Conservation (phyloP, 768 basidiomycete genomes). For the Leccinum boreale region DNA sequence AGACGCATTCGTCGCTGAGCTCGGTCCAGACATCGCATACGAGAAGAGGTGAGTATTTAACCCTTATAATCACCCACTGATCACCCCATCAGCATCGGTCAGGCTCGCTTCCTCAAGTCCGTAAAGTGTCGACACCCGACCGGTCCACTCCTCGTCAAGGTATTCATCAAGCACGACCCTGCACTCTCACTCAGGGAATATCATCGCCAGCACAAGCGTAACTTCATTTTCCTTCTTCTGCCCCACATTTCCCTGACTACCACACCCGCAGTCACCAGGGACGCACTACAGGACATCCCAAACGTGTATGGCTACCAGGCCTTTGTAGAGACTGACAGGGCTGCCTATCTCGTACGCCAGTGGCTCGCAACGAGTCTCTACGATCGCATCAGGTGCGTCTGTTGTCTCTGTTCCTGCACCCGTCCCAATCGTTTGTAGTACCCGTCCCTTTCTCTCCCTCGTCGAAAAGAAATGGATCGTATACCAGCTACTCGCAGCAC, state of each 20-base stretch:
- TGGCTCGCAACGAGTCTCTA: conserved; percentile 95
- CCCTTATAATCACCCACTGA: neutral
- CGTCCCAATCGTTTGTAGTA: conserved; percentile 45
- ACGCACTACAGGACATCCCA: conserved; percentile 76
- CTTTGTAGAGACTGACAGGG: conserved; percentile 93
- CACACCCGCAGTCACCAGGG: conserved; percentile 66
- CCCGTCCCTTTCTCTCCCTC: conserved; percentile 86
- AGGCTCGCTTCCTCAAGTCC: conserved; percentile 56
- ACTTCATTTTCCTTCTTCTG: conserved; percentile 23
- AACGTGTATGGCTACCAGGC: conserved; percentile 89
- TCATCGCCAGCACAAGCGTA: conserved; percentile 75
- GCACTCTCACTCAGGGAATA: conserved; percentile 73
- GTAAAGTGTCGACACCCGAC: conserved; percentile 84
- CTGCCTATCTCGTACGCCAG: conserved; percentile 91
- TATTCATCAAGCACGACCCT: conserved; percentile 94
- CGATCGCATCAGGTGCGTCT: conserved; percentile 89
- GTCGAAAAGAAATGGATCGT: conserved; percentile 99
- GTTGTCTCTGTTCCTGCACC: neutral
- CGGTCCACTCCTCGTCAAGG: conserved; percentile 86
- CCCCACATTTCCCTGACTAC: neutral
- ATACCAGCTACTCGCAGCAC: conserved; percentile 84
- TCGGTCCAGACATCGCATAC: conserved; percentile 83
- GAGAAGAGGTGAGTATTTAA: conserved; percentile 72
- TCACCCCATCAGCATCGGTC: conserved; percentile 23
- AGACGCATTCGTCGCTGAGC: conserved; percentile 88